Evolutionary conservation across 805 yeast species (phyloP).

Genomic region (Cyberlindnera saturnus): DNA sequence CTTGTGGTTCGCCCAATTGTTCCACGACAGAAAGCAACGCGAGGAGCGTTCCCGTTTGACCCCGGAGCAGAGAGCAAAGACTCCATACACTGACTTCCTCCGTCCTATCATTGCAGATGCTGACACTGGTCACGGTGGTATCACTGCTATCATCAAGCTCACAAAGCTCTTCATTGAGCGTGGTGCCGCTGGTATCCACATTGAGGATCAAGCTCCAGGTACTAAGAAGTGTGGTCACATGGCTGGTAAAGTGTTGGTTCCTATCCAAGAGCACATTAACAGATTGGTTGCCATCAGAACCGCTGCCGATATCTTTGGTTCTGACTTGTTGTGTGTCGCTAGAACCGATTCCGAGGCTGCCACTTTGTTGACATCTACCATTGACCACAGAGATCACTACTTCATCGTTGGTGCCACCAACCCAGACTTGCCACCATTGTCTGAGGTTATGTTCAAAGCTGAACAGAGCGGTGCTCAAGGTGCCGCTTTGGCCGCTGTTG

Average conservation of each 20-base stretch:
- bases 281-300: constrained; percentile 91
- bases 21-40: constrained; percentile 95
- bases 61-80: constrained; percentile 58
- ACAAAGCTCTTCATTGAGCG: constrained; percentile 95
- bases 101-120: constrained; percentile 97
- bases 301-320: constrained; percentile 88
- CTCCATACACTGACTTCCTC: constrained; percentile 76
- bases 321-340: constrained; percentile 82
- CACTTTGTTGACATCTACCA: constrained; percentile 86
- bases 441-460: constrained; percentile 75
- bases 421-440: constrained; percentile 68
- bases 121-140: constrained; percentile 98
- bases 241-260: constrained; percentile 98
- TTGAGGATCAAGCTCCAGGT: constrained; percentile 98
- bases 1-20: constrained; percentile 90
- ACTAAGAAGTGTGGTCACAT: constrained; percentile 98
- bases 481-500: constrained; percentile 62
- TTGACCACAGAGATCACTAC: constrained; percentile 91
- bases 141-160: constrained; percentile 91
- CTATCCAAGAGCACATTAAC: constrained; percentile 95
- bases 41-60: constrained; percentile 53
- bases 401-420: constrained; percentile 88
- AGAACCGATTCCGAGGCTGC: constrained; percentile 99
- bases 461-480: constrained; percentile 72
- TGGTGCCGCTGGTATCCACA: constrained; percentile 98